Evolutionary conservation across 306 rosid species (phyloP).

Genomic region (Alnus rubra): DNA sequence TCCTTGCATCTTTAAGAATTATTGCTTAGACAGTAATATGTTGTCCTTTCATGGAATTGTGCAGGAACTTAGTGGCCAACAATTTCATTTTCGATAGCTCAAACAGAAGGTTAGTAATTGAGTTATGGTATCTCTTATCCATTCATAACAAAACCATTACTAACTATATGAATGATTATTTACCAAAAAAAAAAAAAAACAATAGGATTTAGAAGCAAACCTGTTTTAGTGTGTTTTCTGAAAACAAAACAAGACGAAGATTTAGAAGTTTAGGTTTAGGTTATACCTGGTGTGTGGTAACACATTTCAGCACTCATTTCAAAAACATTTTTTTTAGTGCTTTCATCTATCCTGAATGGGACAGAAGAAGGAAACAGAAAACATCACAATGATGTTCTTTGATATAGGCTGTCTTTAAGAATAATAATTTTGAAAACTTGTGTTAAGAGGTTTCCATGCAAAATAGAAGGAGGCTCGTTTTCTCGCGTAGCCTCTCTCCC

Average conservation of each 20-base stretch:
- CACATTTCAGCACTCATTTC: not conserved
- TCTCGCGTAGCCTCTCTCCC: too few relatives aligned
- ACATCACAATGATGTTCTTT: not conserved
- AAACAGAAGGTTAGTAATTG: slow-evolving; percentile 21
- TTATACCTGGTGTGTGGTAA: not conserved
- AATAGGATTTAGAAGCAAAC: not conserved
- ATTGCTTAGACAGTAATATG: not conserved
- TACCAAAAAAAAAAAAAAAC: not conserved
- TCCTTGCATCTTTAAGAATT: too few relatives aligned
- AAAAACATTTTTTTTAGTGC: not conserved
- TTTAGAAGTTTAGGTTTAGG: not conserved
- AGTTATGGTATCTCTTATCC: too few relatives aligned
- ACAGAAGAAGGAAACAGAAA: not conserved
- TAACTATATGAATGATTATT: not conserved
- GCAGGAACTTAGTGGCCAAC: slow-evolving; percentile 39
- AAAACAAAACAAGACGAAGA: too few relatives aligned
- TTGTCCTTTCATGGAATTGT: not conserved
- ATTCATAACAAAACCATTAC: not conserved
- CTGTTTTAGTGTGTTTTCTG: not conserved
- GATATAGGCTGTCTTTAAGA: not conserved
- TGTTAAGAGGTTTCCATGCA: too few relatives aligned
- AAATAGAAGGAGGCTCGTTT: too few relatives aligned
- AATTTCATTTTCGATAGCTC: slow-evolving; percentile 26
- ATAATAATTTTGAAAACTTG: not conserved
- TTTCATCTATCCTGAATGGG: not conserved